Percentiles rank a stretch among this genome's conserved stretches.
phyloP scores from a whole-genome alignment of 2,329 filamentous ascomycete species.

The Rhexocercosporidium sp. region DNA sequence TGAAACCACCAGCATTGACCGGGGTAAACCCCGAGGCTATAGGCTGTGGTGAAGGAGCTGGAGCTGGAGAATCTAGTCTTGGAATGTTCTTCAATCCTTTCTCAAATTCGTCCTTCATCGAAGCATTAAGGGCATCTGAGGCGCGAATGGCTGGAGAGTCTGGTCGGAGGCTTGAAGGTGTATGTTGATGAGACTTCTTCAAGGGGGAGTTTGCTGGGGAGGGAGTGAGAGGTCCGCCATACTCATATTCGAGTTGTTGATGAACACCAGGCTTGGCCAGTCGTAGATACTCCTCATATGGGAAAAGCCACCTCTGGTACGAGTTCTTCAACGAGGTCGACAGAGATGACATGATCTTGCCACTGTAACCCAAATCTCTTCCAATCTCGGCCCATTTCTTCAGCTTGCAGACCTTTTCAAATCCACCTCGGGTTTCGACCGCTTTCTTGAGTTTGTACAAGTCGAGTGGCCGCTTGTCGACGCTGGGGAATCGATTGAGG shows the following conservation, averaged over 20 bases:
- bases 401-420: conserved; percentile 93
- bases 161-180: conserved; percentile 60
- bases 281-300: conserved; percentile 93
- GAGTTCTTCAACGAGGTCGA: conserved; percentile 98
- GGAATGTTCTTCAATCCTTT: conserved; percentile 43
- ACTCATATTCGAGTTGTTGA: conserved; percentile 90
- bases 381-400: conserved; percentile 99
- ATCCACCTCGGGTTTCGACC: conserved; percentile 91
- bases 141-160: conserved; percentile 71
- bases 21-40: conserved; percentile 46
- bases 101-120: conserved; percentile 49
- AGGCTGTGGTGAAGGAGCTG: conserved; percentile 32
- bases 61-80: conserved; percentile 39
- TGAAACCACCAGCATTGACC: conserved; percentile 61
- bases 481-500: conserved; percentile 90
- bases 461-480: conserved; percentile 96
- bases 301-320: conserved; percentile 94
- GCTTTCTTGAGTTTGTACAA: conserved; percentile 96
- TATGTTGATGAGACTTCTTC: conserved; percentile 66
- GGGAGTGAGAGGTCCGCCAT: conserved; percentile 87
- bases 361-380: conserved; percentile 93
- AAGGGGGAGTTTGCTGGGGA: conserved; percentile 77
- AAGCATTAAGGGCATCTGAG: conserved; percentile 60
- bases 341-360: conserved; percentile 99
- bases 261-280: conserved; percentile 95